Percentiles rank a stretch among this genome's conserved stretches.
Conservation (phyloP, 805 yeast species). For the Candida suzukii region DNA sequence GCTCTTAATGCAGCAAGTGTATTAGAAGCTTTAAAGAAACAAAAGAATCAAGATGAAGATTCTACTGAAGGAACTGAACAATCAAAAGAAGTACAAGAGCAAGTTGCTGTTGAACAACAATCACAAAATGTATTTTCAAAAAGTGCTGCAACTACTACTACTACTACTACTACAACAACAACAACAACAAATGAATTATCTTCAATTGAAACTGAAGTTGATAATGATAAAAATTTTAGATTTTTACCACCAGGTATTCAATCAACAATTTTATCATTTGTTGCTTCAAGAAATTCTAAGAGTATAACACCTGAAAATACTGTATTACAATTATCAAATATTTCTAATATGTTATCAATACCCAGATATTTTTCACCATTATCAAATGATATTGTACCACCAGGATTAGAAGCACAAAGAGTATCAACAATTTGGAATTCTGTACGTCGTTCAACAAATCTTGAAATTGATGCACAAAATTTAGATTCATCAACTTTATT, state of each 20-base stretch:
- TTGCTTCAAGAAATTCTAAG: conserved; percentile 13
- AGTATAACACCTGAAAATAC: conserved; percentile 3
- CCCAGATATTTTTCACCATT: conserved; percentile 21
- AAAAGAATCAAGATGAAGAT: conserved; percentile 22
- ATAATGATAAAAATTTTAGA: conserved; percentile 20
- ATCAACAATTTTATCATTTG: conserved; percentile 22
- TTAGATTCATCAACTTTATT: conserved; percentile 31
- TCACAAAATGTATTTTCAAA: background rate
- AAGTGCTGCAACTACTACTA: conserved; percentile 2
- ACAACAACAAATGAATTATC: conserved; percentile 1
- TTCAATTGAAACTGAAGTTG: conserved; percentile 10
- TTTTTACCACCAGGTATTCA: conserved; percentile 30
- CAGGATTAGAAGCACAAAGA: conserved; percentile 26
- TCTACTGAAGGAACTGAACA: background rate
- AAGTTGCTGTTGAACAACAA: background rate
- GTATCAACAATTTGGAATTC: conserved; percentile 25
- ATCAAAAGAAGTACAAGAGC: background rate
- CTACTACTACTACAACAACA: conserved; percentile 4
- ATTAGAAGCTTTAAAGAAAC: conserved; percentile 27
- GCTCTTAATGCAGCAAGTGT: conserved; percentile 31
- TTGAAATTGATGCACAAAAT: conserved; percentile 19
- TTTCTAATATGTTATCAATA: conserved; percentile 16
- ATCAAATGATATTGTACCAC: conserved; percentile 20
- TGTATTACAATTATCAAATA: conserved; percentile 13
- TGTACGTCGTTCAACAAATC: conserved; percentile 13